Percentiles rank a stretch among this genome's conserved stretches.
Conservation (phyloP, 2,329 filamentous ascomycete genomes). For the Sporothrix pseudoabietina region DNA sequence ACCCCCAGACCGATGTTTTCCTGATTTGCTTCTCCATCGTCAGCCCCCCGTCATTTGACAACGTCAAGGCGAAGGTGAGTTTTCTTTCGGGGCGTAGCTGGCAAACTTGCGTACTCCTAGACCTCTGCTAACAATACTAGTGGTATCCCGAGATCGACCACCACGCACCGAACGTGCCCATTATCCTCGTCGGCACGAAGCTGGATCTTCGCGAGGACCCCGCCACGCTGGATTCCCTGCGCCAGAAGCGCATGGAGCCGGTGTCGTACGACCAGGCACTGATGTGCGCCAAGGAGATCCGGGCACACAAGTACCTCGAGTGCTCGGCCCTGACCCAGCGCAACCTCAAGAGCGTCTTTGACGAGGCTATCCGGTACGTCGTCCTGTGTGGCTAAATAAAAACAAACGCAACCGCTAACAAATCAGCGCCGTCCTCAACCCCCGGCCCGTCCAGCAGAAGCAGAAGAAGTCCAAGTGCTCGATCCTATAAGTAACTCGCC, state of each 20-base stretch:
- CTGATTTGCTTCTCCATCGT: slow-evolving; percentile 98
- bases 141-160: slow-evolving; percentile 98
- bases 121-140: slow-evolving; percentile 50
- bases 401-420: background rate
- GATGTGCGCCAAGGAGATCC: slow-evolving; percentile 87
- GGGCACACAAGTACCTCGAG: slow-evolving; percentile 95
- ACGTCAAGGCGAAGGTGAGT: slow-evolving; percentile 93
- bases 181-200: slow-evolving; percentile 97
- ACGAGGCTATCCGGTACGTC: slow-evolving; percentile 92
- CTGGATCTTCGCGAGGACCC: slow-evolving; percentile 91
- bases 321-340: slow-evolving; percentile 96
- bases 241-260: slow-evolving; percentile 94
- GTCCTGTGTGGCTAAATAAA: background rate
- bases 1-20: slow-evolving; percentile 98
- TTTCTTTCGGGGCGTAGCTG: too few species aligned
- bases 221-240: slow-evolving; percentile 76
- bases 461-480: slow-evolving; percentile 69
- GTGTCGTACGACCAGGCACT: slow-evolving; percentile 93
- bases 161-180: slow-evolving; percentile 91
- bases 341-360: slow-evolving; percentile 97
- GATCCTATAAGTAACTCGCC: slow-evolving; percentile 58
- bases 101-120: too few species aligned
- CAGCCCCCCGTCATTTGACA: slow-evolving; percentile 96
- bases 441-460: slow-evolving; percentile 60
- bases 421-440: slow-evolving; percentile 69